Base-by-base conservation (phyloP, 2,329 filamentous ascomycete genomes). In the Diatrype stigma region DNA sequence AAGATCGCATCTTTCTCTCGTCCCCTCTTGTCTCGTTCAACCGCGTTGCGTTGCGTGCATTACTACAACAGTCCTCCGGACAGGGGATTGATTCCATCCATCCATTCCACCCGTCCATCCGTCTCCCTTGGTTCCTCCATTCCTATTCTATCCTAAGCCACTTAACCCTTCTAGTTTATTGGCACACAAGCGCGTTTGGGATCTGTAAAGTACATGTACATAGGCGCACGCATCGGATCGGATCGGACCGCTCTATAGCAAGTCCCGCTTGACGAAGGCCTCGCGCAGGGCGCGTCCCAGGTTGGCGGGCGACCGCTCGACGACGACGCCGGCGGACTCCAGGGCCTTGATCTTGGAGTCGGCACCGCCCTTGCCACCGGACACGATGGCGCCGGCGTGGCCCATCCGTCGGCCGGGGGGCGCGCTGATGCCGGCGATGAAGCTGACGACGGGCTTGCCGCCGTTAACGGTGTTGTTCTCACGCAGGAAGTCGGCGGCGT, bases 321-420 rank as follows among this genome's bases (percentile, higher is more conserved):
- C 94, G 65, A 96, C 84, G 65, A 97, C 94, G 71, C 94, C 94
- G 56, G 94, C 94, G 59, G 82, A 81, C 80, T 97, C 89, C 54
- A 99, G 86, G 56, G 94, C 94, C 66, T 86, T 81, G 75, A 99
- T 99, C 87, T 99, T 99, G 70, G 90, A 95, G 77, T 97, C 91
- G 59, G 94, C 94, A 70, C 91, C 94, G 69, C 94, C 94, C 85
- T 96, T 97, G 66, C 94, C 94, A 65, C 94, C 94, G 62, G 89
- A 90, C 60, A 99, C 93, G 70, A 99, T 99, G 69, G 94, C 94
- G 74, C 94, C 94, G 62, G 94, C 94, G 81, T 99, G 94, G 63
- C 94, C 94, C 94, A 97, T 99, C 73, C 94, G 87, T 72, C 94
- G 86, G 68, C 94, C 94, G 32, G 94, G 92, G 51, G 94, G 94